phyloP scores from a whole-genome alignment of 805 yeast genomes.

The Lipomyces spencermartinsiae region DNA sequence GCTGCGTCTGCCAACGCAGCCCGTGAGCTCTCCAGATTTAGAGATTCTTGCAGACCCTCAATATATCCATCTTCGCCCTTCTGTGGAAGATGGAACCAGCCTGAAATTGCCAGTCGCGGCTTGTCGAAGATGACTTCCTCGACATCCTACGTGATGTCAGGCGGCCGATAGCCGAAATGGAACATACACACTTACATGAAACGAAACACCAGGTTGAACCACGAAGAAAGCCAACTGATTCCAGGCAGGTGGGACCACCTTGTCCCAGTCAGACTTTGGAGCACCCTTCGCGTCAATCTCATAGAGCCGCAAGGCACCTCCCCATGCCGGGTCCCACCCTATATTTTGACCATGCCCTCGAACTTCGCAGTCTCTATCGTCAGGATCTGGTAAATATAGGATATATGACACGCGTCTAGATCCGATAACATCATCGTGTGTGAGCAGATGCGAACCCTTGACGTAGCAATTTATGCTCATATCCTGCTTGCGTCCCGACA shows the following conservation, averaged over 20 bases:
- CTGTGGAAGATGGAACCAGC: constrained; percentile 99
- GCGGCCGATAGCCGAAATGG: neutral
- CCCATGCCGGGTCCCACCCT: constrained; percentile 86
- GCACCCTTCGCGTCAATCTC: constrained; percentile 89
- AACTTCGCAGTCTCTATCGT: constrained; percentile 50
- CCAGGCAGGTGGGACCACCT: constrained; percentile 85
- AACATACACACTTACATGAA: constrained; percentile 57
- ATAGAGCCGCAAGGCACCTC: constrained; percentile 88
- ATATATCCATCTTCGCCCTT: constrained; percentile 84
- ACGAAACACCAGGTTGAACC: constrained; percentile 94
- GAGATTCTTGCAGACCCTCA: constrained; percentile 75
- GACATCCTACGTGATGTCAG: constrained; percentile 61
- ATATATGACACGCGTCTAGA: constrained; percentile 92
- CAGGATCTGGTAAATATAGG: constrained; percentile 91
- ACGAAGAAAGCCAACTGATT: constrained; percentile 95
- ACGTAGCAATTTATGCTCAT: constrained; percentile 90
- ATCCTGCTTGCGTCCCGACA: constrained; percentile 90
- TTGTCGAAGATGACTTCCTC: constrained; percentile 94
- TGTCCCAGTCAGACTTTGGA: constrained; percentile 76
- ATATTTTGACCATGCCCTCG: constrained; percentile 13
- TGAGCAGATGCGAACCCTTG: constrained; percentile 89
- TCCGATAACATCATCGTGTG: constrained; percentile 98
- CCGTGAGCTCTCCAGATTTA: constrained; percentile 27
- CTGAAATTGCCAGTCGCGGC: constrained; percentile 91
- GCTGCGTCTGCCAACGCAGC: constrained; percentile 64